Conservation (phyloP, 2,329 filamentous ascomycete genomes). For the Phialocephala subalpina region DNA sequence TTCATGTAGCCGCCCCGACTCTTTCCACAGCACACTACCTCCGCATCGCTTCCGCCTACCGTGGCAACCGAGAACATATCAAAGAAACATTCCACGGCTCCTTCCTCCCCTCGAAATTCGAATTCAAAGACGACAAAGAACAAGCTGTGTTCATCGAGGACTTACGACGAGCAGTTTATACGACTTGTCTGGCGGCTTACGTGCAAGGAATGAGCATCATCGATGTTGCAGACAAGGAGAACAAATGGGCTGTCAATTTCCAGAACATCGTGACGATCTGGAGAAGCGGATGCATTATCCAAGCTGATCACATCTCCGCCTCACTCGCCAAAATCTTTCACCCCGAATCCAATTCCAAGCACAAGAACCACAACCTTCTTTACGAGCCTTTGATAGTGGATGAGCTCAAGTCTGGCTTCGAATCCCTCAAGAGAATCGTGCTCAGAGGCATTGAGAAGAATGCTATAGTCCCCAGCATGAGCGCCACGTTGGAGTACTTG, state of each 20-base stretch:
- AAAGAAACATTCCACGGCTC: slow-evolving; percentile 54
- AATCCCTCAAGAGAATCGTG: slow-evolving; percentile 62
- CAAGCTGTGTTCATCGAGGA: slow-evolving; percentile 59
- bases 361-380: slow-evolving; percentile 54
- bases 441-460: slow-evolving; percentile 62
- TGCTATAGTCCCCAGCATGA: slow-evolving; percentile 66
- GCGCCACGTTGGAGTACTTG: slow-evolving; percentile 70
- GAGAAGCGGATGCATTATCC: slow-evolving; percentile 76
- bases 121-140: slow-evolving; percentile 44
- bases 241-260: slow-evolving; percentile 67
- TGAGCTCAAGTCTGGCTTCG: slow-evolving; percentile 60
- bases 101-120: slow-evolving; percentile 35
- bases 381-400: slow-evolving; percentile 54
- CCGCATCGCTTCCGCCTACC: slow-evolving; percentile 65
- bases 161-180: slow-evolving; percentile 68
- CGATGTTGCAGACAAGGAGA: slow-evolving; percentile 61
- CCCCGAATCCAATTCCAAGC: slow-evolving; percentile 40
- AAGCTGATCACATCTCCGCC: slow-evolving; percentile 69
- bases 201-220: slow-evolving; percentile 73
- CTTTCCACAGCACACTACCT: slow-evolving; percentile 65
- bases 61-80: slow-evolving; percentile 60
- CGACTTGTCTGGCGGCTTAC: slow-evolving; percentile 67
- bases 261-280: slow-evolving; percentile 65
- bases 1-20: slow-evolving; percentile 71
- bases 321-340: slow-evolving; percentile 59